Evolutionary conservation across 2,329 filamentous ascomycete species (phyloP).

Genomic region (Westerdykella sp.): DNA sequence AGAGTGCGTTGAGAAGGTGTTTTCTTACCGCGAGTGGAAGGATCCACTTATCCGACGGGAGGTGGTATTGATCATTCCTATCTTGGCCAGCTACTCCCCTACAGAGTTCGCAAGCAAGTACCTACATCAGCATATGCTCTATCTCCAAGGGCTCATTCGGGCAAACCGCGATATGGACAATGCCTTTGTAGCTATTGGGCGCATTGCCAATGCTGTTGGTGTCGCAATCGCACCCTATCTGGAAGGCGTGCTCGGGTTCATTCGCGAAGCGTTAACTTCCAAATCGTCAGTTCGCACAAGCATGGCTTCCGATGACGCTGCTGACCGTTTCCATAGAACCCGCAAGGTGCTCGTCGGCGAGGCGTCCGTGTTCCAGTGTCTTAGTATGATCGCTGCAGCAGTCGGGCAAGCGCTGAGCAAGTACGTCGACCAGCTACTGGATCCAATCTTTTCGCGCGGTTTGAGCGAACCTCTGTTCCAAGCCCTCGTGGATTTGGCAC

Average conservation of each 20-base stretch:
- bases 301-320: constrained; percentile 19
- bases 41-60: constrained; percentile 84
- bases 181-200: constrained; percentile 91
- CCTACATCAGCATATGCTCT: constrained; percentile 94
- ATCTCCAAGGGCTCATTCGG: constrained; percentile 87
- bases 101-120: constrained; percentile 82
- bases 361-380: constrained; percentile 88
- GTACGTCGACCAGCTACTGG: constrained; percentile 92
- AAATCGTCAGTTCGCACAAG: constrained; percentile 54
- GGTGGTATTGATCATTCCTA: constrained; percentile 84
- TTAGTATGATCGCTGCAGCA: constrained; percentile 90
- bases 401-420: constrained; percentile 96
- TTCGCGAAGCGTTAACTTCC: constrained; percentile 79
- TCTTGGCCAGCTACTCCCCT: constrained; percentile 86
- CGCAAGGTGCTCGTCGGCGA: constrained; percentile 53
- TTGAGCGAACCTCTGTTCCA: constrained; percentile 90
- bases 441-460: constrained; percentile 95
- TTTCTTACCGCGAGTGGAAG: constrained; percentile 86
- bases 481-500: constrained; percentile 95
- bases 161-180: constrained; percentile 86
- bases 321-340: constrained; percentile 32
- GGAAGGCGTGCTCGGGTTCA: constrained; percentile 87
- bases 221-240: constrained; percentile 93
- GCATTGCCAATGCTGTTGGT: constrained; percentile 92
- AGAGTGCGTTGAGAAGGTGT: constrained; percentile 86